A percentile compares a stretch with the other conserved stretches of the same genome.
These are phyloP conservation scores for Amborella trichopoda DNA, from an alignment of 164 flowering plant genomes.

Conservation along the genomic window DNA sequence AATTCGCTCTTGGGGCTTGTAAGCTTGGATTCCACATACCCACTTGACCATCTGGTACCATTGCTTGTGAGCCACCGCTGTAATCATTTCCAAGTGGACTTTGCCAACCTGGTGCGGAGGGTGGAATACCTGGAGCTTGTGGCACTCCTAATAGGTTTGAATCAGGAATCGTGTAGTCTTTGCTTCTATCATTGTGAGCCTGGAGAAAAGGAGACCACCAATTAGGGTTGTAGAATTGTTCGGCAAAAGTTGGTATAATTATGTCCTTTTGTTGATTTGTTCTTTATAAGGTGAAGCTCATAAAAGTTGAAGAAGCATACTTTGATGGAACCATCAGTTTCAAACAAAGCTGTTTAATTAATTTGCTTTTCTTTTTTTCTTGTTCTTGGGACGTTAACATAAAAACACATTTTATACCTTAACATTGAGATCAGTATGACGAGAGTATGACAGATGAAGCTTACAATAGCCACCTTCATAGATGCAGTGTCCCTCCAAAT, in stretches of 20 bases:
- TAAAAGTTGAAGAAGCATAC: constrained; percentile 21
- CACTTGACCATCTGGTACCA: constrained; percentile 18
- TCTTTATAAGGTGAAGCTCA: background rate
- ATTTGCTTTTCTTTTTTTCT: constrained; percentile 3
- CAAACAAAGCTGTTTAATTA: constrained; percentile 11
- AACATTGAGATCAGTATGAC: constrained; percentile 98
- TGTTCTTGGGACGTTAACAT: constrained; percentile 3
- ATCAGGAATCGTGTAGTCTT: constrained; percentile 68
- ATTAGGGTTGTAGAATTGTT: background rate
- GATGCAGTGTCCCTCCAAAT: constrained; percentile 91
- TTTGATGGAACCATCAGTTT: constrained; percentile 14
- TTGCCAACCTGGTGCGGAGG: constrained; percentile 34
- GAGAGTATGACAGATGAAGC: constrained; percentile 99
- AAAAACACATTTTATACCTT: constrained; percentile 52
- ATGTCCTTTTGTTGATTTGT: background rate
- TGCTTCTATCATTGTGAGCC: constrained; percentile 76
- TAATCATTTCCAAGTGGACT: constrained; percentile 32
- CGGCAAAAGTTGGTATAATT: background rate
- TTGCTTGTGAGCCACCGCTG: constrained; percentile 17
- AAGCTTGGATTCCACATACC: constrained; percentile 43
- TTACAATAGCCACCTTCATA: constrained; percentile 99
- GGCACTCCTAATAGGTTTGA: constrained; percentile 32
- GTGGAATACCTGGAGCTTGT: constrained; percentile 24
- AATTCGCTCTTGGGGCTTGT: constrained; percentile 25
- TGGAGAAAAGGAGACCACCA: constrained; percentile 7